Evolutionary conservation across 352 stramenopile genomes (phyloP), one percentile per base, ranked within the genome.

Genomic region (Pythium brachiatum): DNA sequence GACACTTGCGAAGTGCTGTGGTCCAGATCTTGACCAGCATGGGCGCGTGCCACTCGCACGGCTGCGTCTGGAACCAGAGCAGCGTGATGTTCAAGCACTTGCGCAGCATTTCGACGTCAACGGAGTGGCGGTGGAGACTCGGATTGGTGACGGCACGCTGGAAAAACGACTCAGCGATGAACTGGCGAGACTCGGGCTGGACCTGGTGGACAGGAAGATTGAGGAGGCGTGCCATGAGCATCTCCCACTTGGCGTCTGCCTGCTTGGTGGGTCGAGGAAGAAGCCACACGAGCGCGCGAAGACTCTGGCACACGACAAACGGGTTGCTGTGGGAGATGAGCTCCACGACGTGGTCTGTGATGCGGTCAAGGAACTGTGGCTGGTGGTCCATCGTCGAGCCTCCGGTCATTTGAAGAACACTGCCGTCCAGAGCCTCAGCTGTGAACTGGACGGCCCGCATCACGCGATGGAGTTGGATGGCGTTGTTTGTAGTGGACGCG

Each of bases 211-310:
- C 70, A 7, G 81, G 78, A 11, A 92, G 72, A 7, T 60, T 61
- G 18, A 73, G 54, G 7, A 94, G 74, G 0, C 76, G 71, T n/a
- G 47, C 32, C 57, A 85, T 72, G 29, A 94, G 70, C 36, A 64
- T 47, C 15, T 62, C 65, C 77, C 79, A 89, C 46, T 52, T 60
- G 32, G 59, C 63, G 16, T 74, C 68, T 3, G 31, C 43, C 3
- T 53, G 52, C 8, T 46, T 64, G 1, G 52, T 25, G 26, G 38
- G 53, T 31, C 83, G 81, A 1, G 81, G 81, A 9, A 94, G 62
- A 29, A 94, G 66, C 84, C 84, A 94, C 20, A 94, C 79, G 41
- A 89, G 78, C 1, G 81, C 82, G 20, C 78, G 68, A 23, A 94
- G 70, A 50, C 73, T 81, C 51, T 90, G 78, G 53, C 72, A 78